phyloP scores from a whole-genome alignment of 1,139 yeast species.

The Protomyces macrosporus region DNA sequence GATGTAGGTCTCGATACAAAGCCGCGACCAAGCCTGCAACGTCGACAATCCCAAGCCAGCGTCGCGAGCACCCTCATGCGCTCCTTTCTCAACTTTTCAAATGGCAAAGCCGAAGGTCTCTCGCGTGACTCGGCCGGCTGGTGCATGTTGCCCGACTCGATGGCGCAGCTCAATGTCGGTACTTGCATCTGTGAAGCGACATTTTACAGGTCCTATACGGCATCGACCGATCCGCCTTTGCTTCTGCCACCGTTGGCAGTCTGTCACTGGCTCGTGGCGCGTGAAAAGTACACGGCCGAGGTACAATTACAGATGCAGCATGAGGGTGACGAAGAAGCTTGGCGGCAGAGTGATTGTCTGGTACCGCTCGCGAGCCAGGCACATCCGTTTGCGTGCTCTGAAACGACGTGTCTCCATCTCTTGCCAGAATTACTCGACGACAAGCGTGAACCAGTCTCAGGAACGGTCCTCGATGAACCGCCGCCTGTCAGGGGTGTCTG shows the following conservation, averaged over 20 bases:
- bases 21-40: not conserved
- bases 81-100: not conserved
- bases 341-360: constrained; percentile 20
- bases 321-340: not conserved
- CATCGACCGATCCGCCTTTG: constrained; percentile 9
- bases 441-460: not conserved
- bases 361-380: constrained; percentile 8
- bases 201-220: constrained; percentile 16
- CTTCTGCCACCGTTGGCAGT: constrained; percentile 12
- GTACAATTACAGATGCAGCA: not conserved
- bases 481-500: constrained; percentile 20
- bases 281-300: not conserved
- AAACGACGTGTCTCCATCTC: not conserved
- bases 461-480: not conserved
- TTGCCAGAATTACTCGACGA: not conserved
- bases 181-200: not conserved
- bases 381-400: constrained; percentile 13
- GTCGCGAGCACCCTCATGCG: not conserved
- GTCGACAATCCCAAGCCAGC: not conserved
- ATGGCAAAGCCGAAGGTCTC: not conserved
- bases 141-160: constrained; percentile 9
- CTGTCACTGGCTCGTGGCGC: constrained; percentile 18
- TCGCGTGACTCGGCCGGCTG: constrained; percentile 16
- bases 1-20: not conserved
- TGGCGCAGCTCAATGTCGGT: constrained; percentile 5